phyloP scores from a whole-genome alignment of 1,284 basidiomycete genomes.

The Pseudozyma pruni region DNA sequence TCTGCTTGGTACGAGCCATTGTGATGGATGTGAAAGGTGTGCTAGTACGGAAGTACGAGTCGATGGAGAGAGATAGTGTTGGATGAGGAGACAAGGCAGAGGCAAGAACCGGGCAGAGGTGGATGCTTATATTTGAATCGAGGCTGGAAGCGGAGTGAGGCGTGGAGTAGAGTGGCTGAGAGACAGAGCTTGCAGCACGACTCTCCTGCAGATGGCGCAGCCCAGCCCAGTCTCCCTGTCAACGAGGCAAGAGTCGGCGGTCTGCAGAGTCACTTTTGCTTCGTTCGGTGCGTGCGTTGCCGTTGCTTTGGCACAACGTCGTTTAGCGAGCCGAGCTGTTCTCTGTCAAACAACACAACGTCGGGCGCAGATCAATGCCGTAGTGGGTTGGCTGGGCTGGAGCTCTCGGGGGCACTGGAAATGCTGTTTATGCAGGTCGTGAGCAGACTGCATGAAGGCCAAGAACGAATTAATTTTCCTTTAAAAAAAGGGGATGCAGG shows the following conservation, averaged over 20 bases:
- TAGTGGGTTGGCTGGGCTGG: no score
- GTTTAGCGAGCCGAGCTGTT: constrained; percentile 1
- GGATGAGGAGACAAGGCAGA: constrained; percentile 29
- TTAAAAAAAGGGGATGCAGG: constrained; percentile 8
- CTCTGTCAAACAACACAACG: constrained; percentile 2
- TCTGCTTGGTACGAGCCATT: constrained; percentile 74
- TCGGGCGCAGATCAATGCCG: constrained; percentile 17
- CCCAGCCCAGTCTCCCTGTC: no score
- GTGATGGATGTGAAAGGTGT: constrained; percentile 26
- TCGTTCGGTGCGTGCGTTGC: no score
- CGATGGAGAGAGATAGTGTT: constrained; percentile 22
- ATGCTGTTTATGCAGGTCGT: background rate
- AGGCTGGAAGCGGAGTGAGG: constrained; percentile 7
- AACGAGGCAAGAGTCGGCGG: no score
- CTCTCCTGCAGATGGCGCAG: no score
- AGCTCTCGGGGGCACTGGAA: background rate
- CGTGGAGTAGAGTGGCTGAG: constrained; percentile 8
- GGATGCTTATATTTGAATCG: constrained; percentile 46
- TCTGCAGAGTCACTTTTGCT: no score
- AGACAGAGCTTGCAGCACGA: no score
- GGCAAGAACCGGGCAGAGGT: constrained; percentile 17
- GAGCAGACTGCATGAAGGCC: background rate
- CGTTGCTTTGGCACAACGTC: constrained; percentile 7
- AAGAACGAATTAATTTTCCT: background rate
- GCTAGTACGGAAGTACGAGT: constrained; percentile 32